Base-by-base conservation (phyloP, 257 asterid genomes). In the Gynochthodes officinalis region DNA sequence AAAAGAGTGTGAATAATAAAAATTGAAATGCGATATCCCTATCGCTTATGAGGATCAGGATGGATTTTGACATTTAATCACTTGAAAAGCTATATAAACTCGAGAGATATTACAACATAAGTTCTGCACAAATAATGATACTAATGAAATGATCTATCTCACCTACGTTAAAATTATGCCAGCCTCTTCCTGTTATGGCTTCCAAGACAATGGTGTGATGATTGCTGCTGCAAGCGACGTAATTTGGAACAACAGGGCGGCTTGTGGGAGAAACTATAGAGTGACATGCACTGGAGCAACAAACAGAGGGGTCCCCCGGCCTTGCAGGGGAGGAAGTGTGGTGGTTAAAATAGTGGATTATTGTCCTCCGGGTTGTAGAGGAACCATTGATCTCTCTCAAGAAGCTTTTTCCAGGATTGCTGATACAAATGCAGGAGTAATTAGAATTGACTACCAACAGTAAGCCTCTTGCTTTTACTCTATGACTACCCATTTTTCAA, bases 221-320 rank as follows among this genome's bases (percentile, higher is more conserved):
- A 82, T 84, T 23, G 89, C 86, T n/a, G 85, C 85, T 2, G 89
- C 89, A 0, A 82, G 89, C 43, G 80, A 82, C 55, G 76, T 75
- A 19, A 52, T 79, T 15, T 82, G 83, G 83, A 78, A 39, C 42
- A 78, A 80, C n/a, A 44, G 69, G 14, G 81, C 67, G 0, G 84
- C 82, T 14, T 85, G 89, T 28, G 89, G 84, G 18, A 53, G 81
- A 58, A 70, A 14, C 14, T 85, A 82, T 19, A 54, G 64, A n/a
- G 82, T 85, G 0, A 82, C 28, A 21, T 85, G 89, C 82, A 82
- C 76, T 0, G 89, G 89, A 10, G 78, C 85, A 6, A 85, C 86
- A 3, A 82, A 78, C 62, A 2, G 78, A 30, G 86, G 85, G 1
- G 82, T 73, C 11, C 75, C 78, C 4, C 80, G 76, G 52, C 89